A percentile compares a stretch with the other conserved stretches of the same genome.
These are phyloP conservation scores for Bruguiera gymnorhiza DNA, from an alignment of 345 rosid genomes.

Conservation along the genomic window DNA sequence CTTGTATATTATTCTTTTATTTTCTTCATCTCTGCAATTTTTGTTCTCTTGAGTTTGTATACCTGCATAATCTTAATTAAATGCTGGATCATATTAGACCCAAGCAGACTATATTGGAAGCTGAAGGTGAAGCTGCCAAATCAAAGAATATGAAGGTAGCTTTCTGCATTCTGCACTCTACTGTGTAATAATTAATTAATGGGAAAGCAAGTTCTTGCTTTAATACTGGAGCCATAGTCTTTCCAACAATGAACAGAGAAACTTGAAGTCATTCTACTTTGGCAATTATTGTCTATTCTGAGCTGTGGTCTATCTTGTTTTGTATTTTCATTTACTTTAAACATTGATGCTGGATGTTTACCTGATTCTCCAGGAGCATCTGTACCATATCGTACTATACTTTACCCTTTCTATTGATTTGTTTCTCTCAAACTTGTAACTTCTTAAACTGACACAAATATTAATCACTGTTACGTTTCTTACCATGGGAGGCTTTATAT, in stretches of 20 bases:
- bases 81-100: slow-evolving; percentile 57
- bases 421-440: slow-evolving; percentile 1
- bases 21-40: neutral
- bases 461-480: neutral
- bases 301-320: neutral
- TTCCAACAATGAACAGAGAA: neutral
- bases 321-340: neutral
- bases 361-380: neutral
- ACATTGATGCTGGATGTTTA: neutral
- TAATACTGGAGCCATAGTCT: neutral
- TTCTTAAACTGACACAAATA: neutral
- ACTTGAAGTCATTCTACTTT: neutral
- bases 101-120: slow-evolving; percentile 92
- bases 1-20: neutral
- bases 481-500: neutral
- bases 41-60: neutral
- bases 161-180: neutral
- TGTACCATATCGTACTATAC: neutral
- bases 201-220: neutral
- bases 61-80: slow-evolving; percentile 12
- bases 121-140: slow-evolving; percentile 90
- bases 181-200: neutral
- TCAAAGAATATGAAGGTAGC: slow-evolving; percentile 66
- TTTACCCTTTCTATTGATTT: neutral
- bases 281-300: neutral